Evolutionary conservation across 2,329 filamentous ascomycete genomes (phyloP), one percentile per base, ranked within the genome.

Genomic region (Alternaria brassicae): DNA sequence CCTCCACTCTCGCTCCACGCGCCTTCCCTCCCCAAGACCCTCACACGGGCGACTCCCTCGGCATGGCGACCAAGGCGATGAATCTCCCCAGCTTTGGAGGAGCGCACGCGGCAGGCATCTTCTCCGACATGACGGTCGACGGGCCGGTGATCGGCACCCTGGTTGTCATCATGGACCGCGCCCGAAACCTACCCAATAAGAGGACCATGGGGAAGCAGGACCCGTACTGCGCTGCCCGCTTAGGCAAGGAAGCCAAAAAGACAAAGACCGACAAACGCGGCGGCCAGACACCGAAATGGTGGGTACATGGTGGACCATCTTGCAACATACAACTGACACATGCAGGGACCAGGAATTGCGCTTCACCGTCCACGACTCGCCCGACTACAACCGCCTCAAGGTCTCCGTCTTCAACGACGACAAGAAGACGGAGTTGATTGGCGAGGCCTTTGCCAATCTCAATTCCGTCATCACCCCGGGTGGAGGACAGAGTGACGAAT

Each of bases 191-290:
- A 68, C 95, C 95, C 50, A 99, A 99, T 80, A 84, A 93, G 69
- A 96, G 96, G 83, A 95, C 93, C 6, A 97, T 99, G 83, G 95
- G 95, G 56, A 99, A 99, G 81, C 95, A 99, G 81, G 93, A 98
- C 76, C 94, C 95, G 0, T 99, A 98, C 79, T 97, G 93, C 79
- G 95, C 95, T 36, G 93, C 93, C 30, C 86, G 95, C 53, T 81
- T 99, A 44, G 95, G 94, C 32, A 99, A 99, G 79, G 93, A 98
- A 80, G 95, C 95, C 47, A 96, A 96, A 82, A 97, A 97, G 84
- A 99, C 95, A 3, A 90, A 90, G 39, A 97, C 94, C 4, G 95
- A 99, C 79, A 89, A 94, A 70, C 86, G 95, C 74, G 95, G 95
- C 65, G 95, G 95, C 40, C 95, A 99, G 80, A 98, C 95, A 37